A percentile compares a stretch with the other conserved stretches of the same genome.
phyloP scores from a whole-genome alignment of 768 basidiomycete species.

The Lactifluus piperatus region DNA sequence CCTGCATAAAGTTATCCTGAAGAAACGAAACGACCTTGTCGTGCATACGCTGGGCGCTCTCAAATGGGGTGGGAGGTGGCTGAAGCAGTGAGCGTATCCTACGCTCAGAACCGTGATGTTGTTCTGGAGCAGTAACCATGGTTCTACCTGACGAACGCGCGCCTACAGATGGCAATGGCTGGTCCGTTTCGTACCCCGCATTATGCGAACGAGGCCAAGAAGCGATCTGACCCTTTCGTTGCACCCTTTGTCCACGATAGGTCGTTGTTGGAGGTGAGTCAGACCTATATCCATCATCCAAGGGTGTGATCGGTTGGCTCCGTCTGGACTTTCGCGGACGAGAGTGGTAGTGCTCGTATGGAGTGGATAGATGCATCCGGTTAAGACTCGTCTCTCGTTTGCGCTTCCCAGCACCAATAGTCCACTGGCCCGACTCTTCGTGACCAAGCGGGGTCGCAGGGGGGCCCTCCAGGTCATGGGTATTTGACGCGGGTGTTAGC shows the following conservation, averaged over 20 bases:
- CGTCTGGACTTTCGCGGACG: conserved; percentile 7
- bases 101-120: not conserved
- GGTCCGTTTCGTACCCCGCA: conserved; percentile 9
- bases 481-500: conserved; percentile 8
- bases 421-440: not conserved
- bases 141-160: not conserved
- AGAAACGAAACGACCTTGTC: conserved; percentile 6
- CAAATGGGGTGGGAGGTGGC: not conserved
- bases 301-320: not conserved
- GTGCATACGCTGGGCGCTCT: not conserved
- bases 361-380: not conserved
- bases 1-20: not conserved
- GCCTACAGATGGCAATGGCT: not conserved
- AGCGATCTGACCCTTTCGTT: not conserved
- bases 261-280: not conserved
- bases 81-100: not conserved
- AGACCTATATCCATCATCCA: conserved; percentile 5
- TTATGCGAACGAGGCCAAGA: not conserved
- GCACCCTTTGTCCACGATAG: not conserved
- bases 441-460: not conserved
- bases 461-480: not conserved
- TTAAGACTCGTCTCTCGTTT: conserved; percentile 2
- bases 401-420: conserved; percentile 3
- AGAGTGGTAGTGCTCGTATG: not conserved
- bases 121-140: not conserved